Percentiles rank a stretch among this genome's conserved stretches.
phyloP scores from a whole-genome alignment of 192 early-diverging fungal genomes.

The Gonapodya prolifera region DNA sequence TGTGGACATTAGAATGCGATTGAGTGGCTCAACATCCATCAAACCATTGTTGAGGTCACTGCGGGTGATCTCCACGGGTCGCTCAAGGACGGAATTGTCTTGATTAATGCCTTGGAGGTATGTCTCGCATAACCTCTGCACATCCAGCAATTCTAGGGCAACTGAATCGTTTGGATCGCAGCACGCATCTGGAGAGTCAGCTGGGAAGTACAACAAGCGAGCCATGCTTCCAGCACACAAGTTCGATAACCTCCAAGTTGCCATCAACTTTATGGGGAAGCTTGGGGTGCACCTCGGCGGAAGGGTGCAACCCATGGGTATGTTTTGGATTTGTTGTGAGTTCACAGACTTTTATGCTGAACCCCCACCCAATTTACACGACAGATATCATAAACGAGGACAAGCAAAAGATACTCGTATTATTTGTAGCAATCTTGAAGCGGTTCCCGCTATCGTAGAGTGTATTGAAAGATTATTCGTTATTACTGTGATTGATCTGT shows the following conservation, averaged over 20 bases:
- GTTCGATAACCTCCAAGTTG: background rate
- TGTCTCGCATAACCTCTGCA: too few relatives aligned
- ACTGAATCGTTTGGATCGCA: background rate
- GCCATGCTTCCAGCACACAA: background rate
- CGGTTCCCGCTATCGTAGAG: background rate
- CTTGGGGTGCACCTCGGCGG: background rate
- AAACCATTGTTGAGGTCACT: background rate
- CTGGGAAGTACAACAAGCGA: constrained; percentile 1
- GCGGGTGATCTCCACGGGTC: background rate
- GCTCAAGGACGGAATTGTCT: background rate
- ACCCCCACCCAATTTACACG: background rate
- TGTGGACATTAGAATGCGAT: background rate
- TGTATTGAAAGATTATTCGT: too few relatives aligned
- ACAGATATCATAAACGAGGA: background rate
- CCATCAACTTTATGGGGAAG: background rate
- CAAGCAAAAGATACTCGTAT: background rate
- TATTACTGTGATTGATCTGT: too few relatives aligned
- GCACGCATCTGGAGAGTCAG: background rate
- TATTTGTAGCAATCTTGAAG: background rate
- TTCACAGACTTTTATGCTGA: background rate
- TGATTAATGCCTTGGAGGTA: background rate
- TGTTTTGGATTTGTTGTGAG: background rate
- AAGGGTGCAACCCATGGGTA: background rate
- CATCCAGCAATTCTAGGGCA: too few relatives aligned
- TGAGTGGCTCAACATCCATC: background rate